Evolutionary conservation across 208 protist genomes (phyloP).

Genomic region (Wallacemonas collosoma): DNA sequence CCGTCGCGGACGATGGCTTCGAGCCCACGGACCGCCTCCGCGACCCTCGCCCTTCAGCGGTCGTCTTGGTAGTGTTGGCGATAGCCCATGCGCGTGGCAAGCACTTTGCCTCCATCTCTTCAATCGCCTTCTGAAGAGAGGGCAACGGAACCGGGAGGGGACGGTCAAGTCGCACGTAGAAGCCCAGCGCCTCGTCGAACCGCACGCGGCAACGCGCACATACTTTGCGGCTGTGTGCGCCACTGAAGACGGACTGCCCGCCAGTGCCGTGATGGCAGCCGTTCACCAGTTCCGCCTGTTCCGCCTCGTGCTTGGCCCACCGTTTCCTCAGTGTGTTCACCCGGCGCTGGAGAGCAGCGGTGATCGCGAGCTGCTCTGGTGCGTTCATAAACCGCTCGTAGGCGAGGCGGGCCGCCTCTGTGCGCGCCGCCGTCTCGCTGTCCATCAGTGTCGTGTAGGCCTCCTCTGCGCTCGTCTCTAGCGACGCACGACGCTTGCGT

Average conservation of each 20-base stretch:
- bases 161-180: conserved; percentile 62
- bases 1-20: conserved; percentile 16
- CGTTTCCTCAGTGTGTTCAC: conserved; percentile 28
- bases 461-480: conserved; percentile 32
- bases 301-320: conserved; percentile 39
- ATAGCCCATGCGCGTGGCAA: neutral
- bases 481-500: conserved; percentile 23
- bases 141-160: neutral
- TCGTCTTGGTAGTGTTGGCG: neutral
- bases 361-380: conserved; percentile 75
- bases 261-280: conserved; percentile 64
- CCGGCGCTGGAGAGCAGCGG: conserved; percentile 45
- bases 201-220: conserved; percentile 69
- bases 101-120: conserved; percentile 3
- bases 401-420: conserved; percentile 54
- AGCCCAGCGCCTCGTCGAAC: conserved; percentile 67
- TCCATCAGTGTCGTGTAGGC: conserved; percentile 23
- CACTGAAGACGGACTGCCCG: conserved; percentile 62
- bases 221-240: conserved; percentile 34
- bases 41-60: neutral
- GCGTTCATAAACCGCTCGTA: conserved; percentile 72
- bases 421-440: conserved; percentile 29
- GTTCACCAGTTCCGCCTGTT: conserved; percentile 58
- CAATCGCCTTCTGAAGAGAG: conserved; percentile 7
- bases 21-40: conserved; percentile 12